Conservation (phyloP, 305 asterid species). For the Fraxinus xanthoxyloides region DNA sequence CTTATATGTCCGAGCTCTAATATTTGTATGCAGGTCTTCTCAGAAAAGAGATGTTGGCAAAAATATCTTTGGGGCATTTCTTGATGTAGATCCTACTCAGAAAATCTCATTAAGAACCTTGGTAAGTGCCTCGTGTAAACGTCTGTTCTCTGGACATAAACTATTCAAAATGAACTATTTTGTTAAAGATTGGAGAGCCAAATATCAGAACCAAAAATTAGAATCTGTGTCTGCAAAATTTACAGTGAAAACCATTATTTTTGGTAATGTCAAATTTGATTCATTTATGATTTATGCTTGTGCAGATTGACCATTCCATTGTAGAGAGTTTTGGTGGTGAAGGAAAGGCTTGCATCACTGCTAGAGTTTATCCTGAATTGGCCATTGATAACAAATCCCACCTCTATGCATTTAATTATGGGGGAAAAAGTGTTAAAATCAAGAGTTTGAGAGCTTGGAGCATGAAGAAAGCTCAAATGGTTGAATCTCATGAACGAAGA, state of each 20-base stretch:
- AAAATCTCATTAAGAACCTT: slow-evolving; percentile 51
- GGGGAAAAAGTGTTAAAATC: slow-evolving; percentile 37
- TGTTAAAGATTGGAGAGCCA: background rate
- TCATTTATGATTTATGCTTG: background rate
- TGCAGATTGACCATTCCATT: slow-evolving; percentile 67
- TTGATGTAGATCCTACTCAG: slow-evolving; percentile 49
- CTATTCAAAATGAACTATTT: background rate
- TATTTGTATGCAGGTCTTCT: slow-evolving; percentile 42
- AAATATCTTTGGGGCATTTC: slow-evolving; percentile 47
- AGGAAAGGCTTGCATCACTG: slow-evolving; percentile 63
- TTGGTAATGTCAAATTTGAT: background rate
- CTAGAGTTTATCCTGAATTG: slow-evolving; percentile 61
- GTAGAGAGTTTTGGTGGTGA: slow-evolving; percentile 69
- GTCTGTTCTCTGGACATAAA: background rate
- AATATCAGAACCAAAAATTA: background rate
- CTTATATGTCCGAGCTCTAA: background rate
- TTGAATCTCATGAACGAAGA: slow-evolving; percentile 26
- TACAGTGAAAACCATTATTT: background rate
- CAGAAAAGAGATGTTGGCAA: slow-evolving; percentile 34
- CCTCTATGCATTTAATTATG: slow-evolving; percentile 56
- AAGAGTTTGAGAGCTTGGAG: slow-evolving; percentile 58
- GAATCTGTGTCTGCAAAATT: background rate
- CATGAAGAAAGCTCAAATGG: slow-evolving; percentile 46
- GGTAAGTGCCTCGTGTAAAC: slow-evolving; percentile 30
- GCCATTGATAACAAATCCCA: slow-evolving; percentile 47